Evolutionary conservation across 805 yeast genomes (phyloP).

Genomic region (Barnettozyma wickerhamii): DNA sequence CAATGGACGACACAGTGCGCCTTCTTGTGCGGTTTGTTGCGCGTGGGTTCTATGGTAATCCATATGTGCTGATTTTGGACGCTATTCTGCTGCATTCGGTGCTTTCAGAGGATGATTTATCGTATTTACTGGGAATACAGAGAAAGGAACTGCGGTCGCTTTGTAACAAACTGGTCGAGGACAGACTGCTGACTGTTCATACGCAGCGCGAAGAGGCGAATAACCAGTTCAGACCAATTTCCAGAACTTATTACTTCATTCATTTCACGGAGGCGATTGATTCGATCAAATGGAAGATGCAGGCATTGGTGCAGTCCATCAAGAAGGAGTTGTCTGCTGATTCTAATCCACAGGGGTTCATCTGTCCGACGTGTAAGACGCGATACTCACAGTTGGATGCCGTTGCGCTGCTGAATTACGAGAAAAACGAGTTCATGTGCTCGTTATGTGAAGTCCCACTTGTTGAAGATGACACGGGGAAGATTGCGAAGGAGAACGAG

Average conservation of each 20-base stretch:
- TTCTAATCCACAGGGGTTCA: constrained; percentile 89
- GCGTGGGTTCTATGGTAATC: constrained; percentile 81
- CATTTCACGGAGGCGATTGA: constrained; percentile 93
- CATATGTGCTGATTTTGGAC: constrained; percentile 81
- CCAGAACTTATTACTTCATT: constrained; percentile 79
- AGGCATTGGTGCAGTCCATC: constrained; percentile 70
- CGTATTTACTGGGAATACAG: constrained; percentile 74
- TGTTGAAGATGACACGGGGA: constrained; percentile 84
- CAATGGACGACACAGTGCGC: constrained; percentile 38
- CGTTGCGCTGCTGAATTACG: constrained; percentile 73
- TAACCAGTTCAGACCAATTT: constrained; percentile 58
- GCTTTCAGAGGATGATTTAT: constrained; percentile 86
- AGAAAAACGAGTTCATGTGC: constrained; percentile 76
- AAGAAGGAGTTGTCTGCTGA: constrained; percentile 81
- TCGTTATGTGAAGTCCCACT: constrained; percentile 75
- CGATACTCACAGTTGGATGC: constrained; percentile 87
- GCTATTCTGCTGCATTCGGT: constrained; percentile 87
- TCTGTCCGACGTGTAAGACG: constrained; percentile 81
- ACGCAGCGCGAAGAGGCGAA: constrained; percentile 62
- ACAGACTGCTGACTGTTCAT: constrained; percentile 68
- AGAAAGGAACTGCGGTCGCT: constrained; percentile 81
- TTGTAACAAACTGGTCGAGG: constrained; percentile 79
- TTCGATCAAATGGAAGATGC: constrained; percentile 94
- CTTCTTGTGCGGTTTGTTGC: constrained; percentile 68
- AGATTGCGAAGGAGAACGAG: constrained; percentile 77